These are phyloP conservation scores for Bryopsis sp. DNA, from an alignment of 139 green algal species.

Conservation along the genomic window DNA sequence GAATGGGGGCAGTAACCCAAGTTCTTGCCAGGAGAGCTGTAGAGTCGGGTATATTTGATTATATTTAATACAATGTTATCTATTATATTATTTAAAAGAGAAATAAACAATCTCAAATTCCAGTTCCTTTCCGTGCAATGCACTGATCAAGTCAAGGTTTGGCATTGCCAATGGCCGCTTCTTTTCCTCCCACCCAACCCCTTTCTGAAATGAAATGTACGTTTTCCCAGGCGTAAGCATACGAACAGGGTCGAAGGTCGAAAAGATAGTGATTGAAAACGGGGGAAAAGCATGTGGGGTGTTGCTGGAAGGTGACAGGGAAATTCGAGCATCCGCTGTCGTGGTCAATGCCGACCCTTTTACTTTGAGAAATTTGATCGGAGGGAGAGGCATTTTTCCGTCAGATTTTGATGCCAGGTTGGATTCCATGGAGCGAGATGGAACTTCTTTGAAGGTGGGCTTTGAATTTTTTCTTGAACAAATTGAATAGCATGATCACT, in stretches of 20 bases:
- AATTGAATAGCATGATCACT: neutral
- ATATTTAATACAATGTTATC: no score
- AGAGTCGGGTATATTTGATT: no score
- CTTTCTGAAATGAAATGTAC: no score
- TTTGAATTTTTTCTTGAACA: neutral
- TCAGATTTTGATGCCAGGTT: slow-evolving; percentile 30
- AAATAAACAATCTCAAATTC: no score
- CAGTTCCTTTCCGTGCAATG: no score
- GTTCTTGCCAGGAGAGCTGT: no score
- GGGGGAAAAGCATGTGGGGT: slow-evolving; percentile 21
- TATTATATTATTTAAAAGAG: no score
- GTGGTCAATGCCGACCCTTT: slow-evolving; percentile 44
- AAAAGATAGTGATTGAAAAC: slow-evolving; percentile 26
- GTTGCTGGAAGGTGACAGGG: slow-evolving; percentile 8
- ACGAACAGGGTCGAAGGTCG: slow-evolving; percentile 28
- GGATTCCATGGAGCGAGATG: slow-evolving; percentile 34
- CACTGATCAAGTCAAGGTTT: no score
- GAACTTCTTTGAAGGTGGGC: slow-evolving; percentile 42
- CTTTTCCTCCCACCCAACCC: no score
- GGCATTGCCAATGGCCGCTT: no score
- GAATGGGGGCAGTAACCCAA: no score
- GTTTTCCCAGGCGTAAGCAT: slow-evolving; percentile 40
- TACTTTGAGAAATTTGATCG: slow-evolving; percentile 22
- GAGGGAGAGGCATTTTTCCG: slow-evolving; percentile 18
- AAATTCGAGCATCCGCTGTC: slow-evolving; percentile 26